Base-by-base conservation (phyloP, 129 eudicot genomes). In the Tagetes patula region DNA sequence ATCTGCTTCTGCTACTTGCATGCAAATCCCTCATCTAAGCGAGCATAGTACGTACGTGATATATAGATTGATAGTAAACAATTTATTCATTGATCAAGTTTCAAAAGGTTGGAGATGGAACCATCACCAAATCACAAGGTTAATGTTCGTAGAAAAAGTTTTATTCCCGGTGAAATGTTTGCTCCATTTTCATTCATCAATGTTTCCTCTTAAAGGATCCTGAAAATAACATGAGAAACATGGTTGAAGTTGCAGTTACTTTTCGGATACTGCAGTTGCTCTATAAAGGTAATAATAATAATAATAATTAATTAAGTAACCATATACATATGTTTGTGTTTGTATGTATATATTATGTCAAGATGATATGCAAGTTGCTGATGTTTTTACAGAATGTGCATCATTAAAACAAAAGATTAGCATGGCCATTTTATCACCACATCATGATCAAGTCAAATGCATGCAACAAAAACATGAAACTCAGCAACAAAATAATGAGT, bases 341-440 rank as follows among this genome's bases (percentile, higher is more conserved):
- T 45, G 12, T 45, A 45, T 45, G 12, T 45, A 45, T 45, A 12
- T 1, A 45, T 45, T 45, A 45, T 42, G 7, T 3, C 41, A 39
- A 41, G 5, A 41, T 41, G 45, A 42, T 42, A 42, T 42, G 46
- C 46, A 42, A 42, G 46, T 42, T 42, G 46, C 46, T 42, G 5
- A 42, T 42, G 46, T 42, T 42, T 5, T 75, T 75, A 58, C 81
- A 85, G 96, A 69, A 42, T 82, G 95, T 65, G 66, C 5, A 34
- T 64, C 72, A 46, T 77, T 79, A 54, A 80, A 77, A n/a, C 74
- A 73, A 40, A 82, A 70, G 49, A 64, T 87, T 12, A 81, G 70
- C 67, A 80, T 87, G 30, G 91, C 91, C 8, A 48, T 88, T 31
- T 78, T 87, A 82, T 90, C 95, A 36, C 86, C 88, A 20, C 78